These are phyloP conservation scores for Circinella minor DNA, from an alignment of 371 early-diverging fungal species.

Conservation along the genomic window DNA sequence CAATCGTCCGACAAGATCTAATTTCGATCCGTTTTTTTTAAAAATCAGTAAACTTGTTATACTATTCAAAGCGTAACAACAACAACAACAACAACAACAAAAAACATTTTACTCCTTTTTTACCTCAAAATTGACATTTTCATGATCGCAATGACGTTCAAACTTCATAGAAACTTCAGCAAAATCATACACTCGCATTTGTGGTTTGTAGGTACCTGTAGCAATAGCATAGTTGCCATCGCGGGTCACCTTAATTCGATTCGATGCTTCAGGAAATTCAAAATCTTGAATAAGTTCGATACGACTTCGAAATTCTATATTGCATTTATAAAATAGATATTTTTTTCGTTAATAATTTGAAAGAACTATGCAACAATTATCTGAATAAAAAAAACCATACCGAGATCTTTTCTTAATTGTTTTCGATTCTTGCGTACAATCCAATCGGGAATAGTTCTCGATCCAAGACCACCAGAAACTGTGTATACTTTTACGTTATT, in stretches of 20 bases:
- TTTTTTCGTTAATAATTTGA: background rate
- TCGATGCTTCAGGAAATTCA: constrained; percentile 97
- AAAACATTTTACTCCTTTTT: constrained; percentile 2
- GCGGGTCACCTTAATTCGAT: constrained; percentile 80
- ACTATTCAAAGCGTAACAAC: background rate
- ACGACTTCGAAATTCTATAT: constrained; percentile 83
- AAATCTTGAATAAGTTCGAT: constrained; percentile 97
- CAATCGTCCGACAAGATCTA: constrained; percentile 95
- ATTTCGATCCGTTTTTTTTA: no score
- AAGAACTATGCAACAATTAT: background rate
- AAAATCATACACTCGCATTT: constrained; percentile 95
- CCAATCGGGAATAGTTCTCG: constrained; percentile 94
- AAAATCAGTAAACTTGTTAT: background rate
- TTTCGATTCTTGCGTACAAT: constrained; percentile 84
- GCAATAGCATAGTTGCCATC: constrained; percentile 92
- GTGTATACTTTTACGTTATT: constrained; percentile 94
- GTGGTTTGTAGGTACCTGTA: constrained; percentile 98
- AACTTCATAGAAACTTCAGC: constrained; percentile 95
- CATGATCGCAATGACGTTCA: constrained; percentile 95
- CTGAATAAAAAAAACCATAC: constrained; percentile 41
- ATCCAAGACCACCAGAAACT: constrained; percentile 83
- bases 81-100: background rate
- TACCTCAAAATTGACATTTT: constrained; percentile 90
- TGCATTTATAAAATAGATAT: background rate
- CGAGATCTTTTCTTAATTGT: constrained; percentile 86